Evolutionary conservation across 2,329 filamentous ascomycete genomes (phyloP), one percentile per base, ranked within the genome.

Genomic region (Hymenoscyphus salicellus): DNA sequence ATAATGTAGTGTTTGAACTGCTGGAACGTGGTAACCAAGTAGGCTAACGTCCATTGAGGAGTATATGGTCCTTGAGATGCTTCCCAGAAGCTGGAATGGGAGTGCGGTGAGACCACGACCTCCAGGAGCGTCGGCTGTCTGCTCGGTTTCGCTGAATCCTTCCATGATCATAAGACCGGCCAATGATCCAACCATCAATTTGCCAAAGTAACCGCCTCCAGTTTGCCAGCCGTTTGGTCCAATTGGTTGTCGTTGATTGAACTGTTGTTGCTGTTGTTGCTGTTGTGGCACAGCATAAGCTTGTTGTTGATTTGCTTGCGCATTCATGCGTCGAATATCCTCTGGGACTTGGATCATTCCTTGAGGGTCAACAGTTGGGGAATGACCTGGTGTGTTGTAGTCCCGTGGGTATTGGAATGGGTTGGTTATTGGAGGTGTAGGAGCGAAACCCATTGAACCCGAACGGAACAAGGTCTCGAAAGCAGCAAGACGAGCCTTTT

Each of bases 161-260:
- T 97, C 93, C 70, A 97, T 79, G 38, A 97, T 84, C 93, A 98
- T 97, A 20, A 98, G 81, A 16, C 92, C 93, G 28, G 93, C 94
- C 65, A 98, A 84, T 20, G 93, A 94, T 52, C 94, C 94, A 5
- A 97, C 88, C 91, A 97, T 95, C 69, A 97, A 83, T 78, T 96
- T 96, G 60, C 85, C 86, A 64, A 85, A 83, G 66, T 87, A 88
- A 1, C 83, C 84, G 14, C 77, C 80, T 5, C 80, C 77, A 65
- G 81, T 82, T 60, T 80, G 81, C 85, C 86, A 89, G 41, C 70
- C 86, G 81, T 63, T 82, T 78, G 41, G 80, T 76, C 82, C 82
- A 73, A 85, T 79, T 71, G 86, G 83, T 30, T 82, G 82, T n/a
- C 83, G 46, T 64, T 70, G 65, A 85, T 77, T 62, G 20, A 52